Evolutionary conservation across 495 filamentous ascomycete genomes (phyloP).

Genomic region (Rhypophila decipiens): DNA sequence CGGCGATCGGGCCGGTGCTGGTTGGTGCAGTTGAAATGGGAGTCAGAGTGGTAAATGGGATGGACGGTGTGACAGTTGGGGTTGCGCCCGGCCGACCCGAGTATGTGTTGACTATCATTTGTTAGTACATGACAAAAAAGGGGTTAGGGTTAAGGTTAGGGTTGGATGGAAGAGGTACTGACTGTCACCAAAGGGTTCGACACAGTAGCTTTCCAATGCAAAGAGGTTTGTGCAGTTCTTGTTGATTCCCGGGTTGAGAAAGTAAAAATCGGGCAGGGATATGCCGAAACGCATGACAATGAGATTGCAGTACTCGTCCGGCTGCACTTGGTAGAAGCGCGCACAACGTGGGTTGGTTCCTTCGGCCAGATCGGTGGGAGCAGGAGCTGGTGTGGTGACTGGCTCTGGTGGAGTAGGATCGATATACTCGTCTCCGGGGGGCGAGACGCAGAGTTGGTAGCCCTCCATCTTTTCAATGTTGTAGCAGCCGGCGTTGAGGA

Average conservation of each 20-base stretch:
- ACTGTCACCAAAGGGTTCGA: slow-evolving; percentile 22
- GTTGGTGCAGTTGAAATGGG: too few species aligned
- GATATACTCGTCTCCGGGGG: not conserved
- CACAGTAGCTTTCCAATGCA: slow-evolving; percentile 19
- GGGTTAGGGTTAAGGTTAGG: too few species aligned
- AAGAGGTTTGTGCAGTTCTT: slow-evolving; percentile 28
- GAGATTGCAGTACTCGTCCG: slow-evolving; percentile 26
- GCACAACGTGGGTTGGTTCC: slow-evolving; percentile 10
- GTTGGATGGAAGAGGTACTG: too few species aligned
- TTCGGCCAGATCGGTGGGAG: not conserved
- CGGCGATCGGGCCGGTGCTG: too few species aligned
- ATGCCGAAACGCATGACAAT: slow-evolving; percentile 19
- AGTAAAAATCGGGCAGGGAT: slow-evolving; percentile 18
- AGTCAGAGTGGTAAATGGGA: too few species aligned
- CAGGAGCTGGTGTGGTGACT: not conserved
- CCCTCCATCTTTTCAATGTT: not conserved
- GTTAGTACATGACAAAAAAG: too few species aligned
- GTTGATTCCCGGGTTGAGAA: slow-evolving; percentile 24
- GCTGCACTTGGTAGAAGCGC: slow-evolving; percentile 12
- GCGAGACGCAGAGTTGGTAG: slow-evolving; percentile 12
- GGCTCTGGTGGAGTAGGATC: not conserved
- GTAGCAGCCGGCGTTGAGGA: slow-evolving; percentile 7
- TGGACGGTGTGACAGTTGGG: too few species aligned
- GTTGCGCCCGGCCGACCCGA: too few species aligned
- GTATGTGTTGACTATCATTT: too few species aligned